phyloP scores from a whole-genome alignment of 2,329 filamentous ascomycete genomes.

The Aspergillus bombycis region DNA sequence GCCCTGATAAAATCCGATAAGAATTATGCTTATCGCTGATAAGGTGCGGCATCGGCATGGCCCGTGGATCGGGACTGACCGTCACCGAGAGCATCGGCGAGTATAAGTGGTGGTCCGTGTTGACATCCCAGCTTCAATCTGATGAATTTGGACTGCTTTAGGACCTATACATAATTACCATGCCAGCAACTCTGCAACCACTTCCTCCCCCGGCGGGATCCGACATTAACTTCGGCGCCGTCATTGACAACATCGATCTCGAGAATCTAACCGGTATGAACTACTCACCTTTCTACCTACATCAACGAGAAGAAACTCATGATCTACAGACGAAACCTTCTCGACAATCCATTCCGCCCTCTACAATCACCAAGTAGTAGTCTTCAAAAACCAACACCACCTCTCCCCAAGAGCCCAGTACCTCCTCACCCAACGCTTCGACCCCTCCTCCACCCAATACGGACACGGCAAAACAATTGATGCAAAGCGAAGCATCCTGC shows the following conservation, averaged over 20 bases:
- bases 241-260: constrained; percentile 61
- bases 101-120: neutral
- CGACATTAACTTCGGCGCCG: constrained; percentile 62
- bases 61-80: constrained; percentile 1
- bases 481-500: constrained; percentile 66
- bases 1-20: neutral
- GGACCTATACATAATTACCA: neutral
- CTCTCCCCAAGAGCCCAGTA: constrained; percentile 73
- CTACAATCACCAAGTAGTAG: constrained; percentile 69
- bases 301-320: constrained; percentile 12
- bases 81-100: neutral
- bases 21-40: neutral
- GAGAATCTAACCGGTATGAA: constrained; percentile 64
- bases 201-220: constrained; percentile 33
- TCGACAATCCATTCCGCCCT: constrained; percentile 65
- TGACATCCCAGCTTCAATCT: neutral
- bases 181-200: constrained; percentile 20
- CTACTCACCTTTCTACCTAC: neutral
- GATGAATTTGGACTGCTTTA: neutral
- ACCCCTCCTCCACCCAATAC: constrained; percentile 66
- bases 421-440: constrained; percentile 73
- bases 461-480: constrained; percentile 78
- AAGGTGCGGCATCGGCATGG: neutral
- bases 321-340: constrained; percentile 63
- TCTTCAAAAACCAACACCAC: constrained; percentile 69